Evolutionary conservation across 306 rosid species (phyloP).

Genomic region (Astragalus glycyphyllos): DNA sequence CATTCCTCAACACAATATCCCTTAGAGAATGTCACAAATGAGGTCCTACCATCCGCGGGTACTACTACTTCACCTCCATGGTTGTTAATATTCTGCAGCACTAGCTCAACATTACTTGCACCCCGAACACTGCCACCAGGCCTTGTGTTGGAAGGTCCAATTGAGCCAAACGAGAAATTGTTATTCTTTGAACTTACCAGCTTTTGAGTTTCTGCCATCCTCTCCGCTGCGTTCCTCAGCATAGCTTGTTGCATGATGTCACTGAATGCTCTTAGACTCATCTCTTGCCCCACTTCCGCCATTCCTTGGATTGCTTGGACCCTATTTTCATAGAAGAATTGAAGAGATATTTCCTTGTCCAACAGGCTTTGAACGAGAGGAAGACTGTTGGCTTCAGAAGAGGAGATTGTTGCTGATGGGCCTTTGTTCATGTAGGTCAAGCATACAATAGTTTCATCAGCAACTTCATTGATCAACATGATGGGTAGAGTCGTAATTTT

Average conservation of each 20-base stretch:
- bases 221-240: too few species aligned
- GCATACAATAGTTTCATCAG: conserved; percentile 64
- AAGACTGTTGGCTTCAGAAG: conserved; percentile 40
- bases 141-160: background rate
- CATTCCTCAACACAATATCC: conserved; percentile 51
- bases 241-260: too few species aligned
- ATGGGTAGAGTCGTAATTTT: conserved; percentile 51
- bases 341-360: conserved; percentile 51
- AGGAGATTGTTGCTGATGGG: background rate
- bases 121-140: too few species aligned
- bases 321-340: conserved; percentile 37
- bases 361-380: conserved; percentile 54
- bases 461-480: conserved; percentile 60
- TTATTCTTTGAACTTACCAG: background rate
- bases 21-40: too few species aligned
- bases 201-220: background rate
- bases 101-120: too few species aligned
- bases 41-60: conserved; percentile 58
- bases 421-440: conserved; percentile 45
- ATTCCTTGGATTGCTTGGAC: too few species aligned
- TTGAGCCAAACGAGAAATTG: conserved; percentile 31
- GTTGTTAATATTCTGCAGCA: background rate
- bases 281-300: too few species aligned
- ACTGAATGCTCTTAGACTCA: too few species aligned
- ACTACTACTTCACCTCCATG: background rate